Conservation (phyloP, 805 yeast species). For the Saccharomycodes ludwigii region DNA sequence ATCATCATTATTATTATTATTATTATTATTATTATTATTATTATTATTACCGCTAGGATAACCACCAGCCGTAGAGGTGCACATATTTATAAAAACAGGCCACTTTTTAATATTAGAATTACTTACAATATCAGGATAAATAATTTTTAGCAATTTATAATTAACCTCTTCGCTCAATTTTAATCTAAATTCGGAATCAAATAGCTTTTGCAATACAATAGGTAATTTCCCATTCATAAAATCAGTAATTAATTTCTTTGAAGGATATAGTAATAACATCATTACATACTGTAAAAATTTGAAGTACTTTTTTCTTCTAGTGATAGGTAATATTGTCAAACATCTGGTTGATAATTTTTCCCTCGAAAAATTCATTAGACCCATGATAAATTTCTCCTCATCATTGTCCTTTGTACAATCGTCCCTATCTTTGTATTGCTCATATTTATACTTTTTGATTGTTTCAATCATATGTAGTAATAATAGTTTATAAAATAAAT, state of each 20-base stretch:
- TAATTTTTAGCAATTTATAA: conserved; percentile 25
- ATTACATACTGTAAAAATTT: conserved; percentile 70
- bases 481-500: conserved; percentile 62
- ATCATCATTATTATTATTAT: too few relatives aligned
- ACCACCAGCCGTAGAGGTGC: too few relatives aligned
- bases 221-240: conserved; percentile 42
- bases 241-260: conserved; percentile 9
- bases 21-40: too few relatives aligned
- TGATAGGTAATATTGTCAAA: conserved; percentile 48
- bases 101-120: too few relatives aligned
- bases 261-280: conserved; percentile 60
- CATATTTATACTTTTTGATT: conserved; percentile 37
- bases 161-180: conserved; percentile 65
- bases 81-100: too few relatives aligned
- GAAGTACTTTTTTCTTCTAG: conserved; percentile 45
- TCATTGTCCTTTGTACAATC: conserved; percentile 26
- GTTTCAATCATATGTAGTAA: conserved; percentile 69
- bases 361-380: conserved; percentile 46
- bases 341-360: conserved; percentile 50
- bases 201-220: conserved; percentile 37
- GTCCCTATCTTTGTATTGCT: conserved; percentile 9
- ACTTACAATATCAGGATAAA: conserved; percentile 16
- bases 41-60: too few relatives aligned
- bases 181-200: conserved; percentile 47
- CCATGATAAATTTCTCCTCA: conserved; percentile 43